Evolutionary conservation across 805 yeast species (phyloP).

Genomic region (Kregervanrija delftensis): DNA sequence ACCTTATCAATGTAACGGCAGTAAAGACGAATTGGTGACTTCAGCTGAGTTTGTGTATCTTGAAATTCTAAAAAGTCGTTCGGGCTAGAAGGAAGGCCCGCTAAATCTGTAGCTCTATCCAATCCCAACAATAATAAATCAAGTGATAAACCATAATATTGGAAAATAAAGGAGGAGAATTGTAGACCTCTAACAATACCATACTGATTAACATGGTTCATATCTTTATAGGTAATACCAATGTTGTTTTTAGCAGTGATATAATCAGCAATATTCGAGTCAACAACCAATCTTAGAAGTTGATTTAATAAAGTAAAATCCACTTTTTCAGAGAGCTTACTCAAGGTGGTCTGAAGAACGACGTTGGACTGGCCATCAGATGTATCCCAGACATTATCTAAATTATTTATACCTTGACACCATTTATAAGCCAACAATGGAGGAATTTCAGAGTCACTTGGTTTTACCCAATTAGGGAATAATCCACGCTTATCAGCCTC

Average conservation of each 20-base stretch:
- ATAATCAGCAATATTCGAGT: slow-evolving; percentile 90
- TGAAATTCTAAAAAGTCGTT: slow-evolving; percentile 74
- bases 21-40: slow-evolving; percentile 75
- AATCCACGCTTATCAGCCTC: slow-evolving; percentile 82
- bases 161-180: slow-evolving; percentile 83
- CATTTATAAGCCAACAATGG: slow-evolving; percentile 89
- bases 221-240: slow-evolving; percentile 78
- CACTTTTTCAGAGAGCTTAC: slow-evolving; percentile 72
- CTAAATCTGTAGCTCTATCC: slow-evolving; percentile 81
- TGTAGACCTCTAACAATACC: slow-evolving; percentile 88
- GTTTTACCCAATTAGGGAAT: slow-evolving; percentile 96
- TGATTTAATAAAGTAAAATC: slow-evolving; percentile 85
- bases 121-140: slow-evolving; percentile 80
- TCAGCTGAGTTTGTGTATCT: slow-evolving; percentile 47
- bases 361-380: slow-evolving; percentile 72
- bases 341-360: slow-evolving; percentile 69
- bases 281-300: slow-evolving; percentile 71
- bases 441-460: slow-evolving; percentile 89
- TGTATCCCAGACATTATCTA: slow-evolving; percentile 73
- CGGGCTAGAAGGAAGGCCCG: slow-evolving; percentile 68
- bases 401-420: slow-evolving; percentile 85
- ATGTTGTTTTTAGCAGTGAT: slow-evolving; percentile 88
- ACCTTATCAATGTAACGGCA: slow-evolving; percentile 79
- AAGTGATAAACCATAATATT: slow-evolving; percentile 79
- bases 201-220: slow-evolving; percentile 85